Evolutionary conservation across 2,329 filamentous ascomycete genomes (phyloP), one percentile per base, ranked within the genome.

Genomic region (Fusarium sp.): DNA sequence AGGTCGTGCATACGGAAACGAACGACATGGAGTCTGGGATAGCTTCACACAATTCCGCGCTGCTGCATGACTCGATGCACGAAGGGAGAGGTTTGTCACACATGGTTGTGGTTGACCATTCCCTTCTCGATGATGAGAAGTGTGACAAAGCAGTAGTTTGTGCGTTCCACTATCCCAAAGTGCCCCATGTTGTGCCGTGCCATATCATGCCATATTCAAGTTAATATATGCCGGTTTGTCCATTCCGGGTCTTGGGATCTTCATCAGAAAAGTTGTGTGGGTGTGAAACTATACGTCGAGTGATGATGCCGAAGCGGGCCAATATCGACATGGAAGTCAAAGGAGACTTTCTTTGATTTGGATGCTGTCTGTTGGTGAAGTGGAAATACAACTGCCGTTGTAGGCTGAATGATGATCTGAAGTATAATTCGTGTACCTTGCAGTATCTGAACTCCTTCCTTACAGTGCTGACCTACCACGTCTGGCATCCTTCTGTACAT

Each of bases 31-130:
- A 69, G 54, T 67, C 51, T 62, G 51, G 54, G 60, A 73, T 68
- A 62, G 41, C 63, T 63, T 71, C 64, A 72, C 62, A 70, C 63
- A 61, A 63, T 70, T 74, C 75, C 71, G 73, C 58, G 59, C 56
- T 74, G 60, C 64, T 75, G 74, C 72, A 75, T 65, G 63, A 56
- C 48, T 75, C 51, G 57, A 77, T 73, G 74, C 76, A 76, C 60
- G 63, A 58, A 56, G 63, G 50, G 45, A 51, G 60, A 66, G 61
- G 41, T 59, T 59, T 63, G 70, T 75, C 70, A 75, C 74, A 77
- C 76, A 69, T 68, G 64, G 69, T 66, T 61, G 64, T 66, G 45
- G 45, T 72, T 73, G 71, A 63, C 66, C 57, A 58, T 72, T 48
- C 62, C 63, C 41, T 74, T 64, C 66, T 67, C 54, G 69, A 63